A percentile compares a stretch with the other conserved stretches of the same genome.
Conservation (phyloP, 441 rosid species). For the Corymbia calophylla region DNA sequence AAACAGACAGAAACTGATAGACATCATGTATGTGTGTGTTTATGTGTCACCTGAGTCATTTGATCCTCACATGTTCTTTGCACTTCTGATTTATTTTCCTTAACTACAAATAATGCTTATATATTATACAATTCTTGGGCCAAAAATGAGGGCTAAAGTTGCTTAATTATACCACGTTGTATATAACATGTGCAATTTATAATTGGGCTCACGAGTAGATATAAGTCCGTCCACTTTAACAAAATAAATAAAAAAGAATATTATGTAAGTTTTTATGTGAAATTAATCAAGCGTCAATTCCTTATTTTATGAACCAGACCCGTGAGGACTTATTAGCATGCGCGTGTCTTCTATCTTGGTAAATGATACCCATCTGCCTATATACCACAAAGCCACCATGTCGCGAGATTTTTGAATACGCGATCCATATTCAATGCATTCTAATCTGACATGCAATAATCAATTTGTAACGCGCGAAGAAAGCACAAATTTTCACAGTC, state of each 20-base stretch:
- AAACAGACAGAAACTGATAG: too few species aligned
- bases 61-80: too few species aligned
- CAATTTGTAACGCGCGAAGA: background rate
- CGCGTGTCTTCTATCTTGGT: background rate
- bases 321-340: background rate
- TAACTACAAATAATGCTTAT: background rate
- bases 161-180: background rate
- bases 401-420: background rate
- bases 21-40: too few species aligned
- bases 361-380: background rate
- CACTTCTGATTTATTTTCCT: background rate
- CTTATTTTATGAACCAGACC: background rate
- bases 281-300: background rate
- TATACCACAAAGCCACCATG: background rate
- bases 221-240: background rate
- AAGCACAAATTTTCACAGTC: background rate
- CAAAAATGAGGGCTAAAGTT: background rate
- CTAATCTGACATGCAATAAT: background rate
- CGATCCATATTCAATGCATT: background rate
- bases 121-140: background rate
- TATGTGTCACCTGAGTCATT: too few species aligned
- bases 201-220: background rate
- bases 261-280: background rate
- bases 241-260: too few species aligned
- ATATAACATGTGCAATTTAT: background rate